Base-by-base conservation (phyloP, 2,329 filamentous ascomycete species). In the Alternaria sp. region DNA sequence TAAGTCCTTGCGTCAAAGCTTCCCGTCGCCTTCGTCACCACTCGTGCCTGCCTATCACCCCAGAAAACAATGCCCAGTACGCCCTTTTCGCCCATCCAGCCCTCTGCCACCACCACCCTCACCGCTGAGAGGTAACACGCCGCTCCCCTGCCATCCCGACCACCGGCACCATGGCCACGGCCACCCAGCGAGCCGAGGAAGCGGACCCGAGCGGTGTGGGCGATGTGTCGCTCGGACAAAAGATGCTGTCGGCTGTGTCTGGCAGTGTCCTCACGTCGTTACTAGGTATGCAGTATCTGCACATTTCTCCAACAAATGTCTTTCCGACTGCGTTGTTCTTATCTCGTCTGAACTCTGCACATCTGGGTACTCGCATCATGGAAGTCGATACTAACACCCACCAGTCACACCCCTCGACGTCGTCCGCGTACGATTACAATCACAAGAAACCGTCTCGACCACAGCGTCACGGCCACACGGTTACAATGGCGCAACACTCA, bases 201-300 rank as follows among this genome's bases (percentile, higher is more conserved):
- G 82, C 78, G 54, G 80, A 80, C 57, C 80, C 83, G 52, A 64
- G 62, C 36, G 52, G 63, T 21, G 81, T 85, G 25, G 81, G 85
- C 25, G 89, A 95, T 65, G 93, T 96, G 68, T 93, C 94, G 6
- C 87, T 93, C 21, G 81, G 86, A 12, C 95, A 98, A 83, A 96
- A 95, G 84, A 99, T 99, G 96, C 80, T 97, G 58, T 97, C 95
- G 60, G 96, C 96, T 53, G 92, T 95, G 69, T 91, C 91, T 58
- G 96, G 96, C 63, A 98, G 94, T 81, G 82, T 99, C 61, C 80
- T 98, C 67, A 98, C 95, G 9, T 96, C 93, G 19, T 81, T 98
- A 25, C 86, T 98, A 45, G 60, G 60, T 62, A 62, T 55, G 60
- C 51, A n/a, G 12, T 28, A 15, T 52, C 40, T 58, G 6, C 6